Percentiles rank a stretch among this genome's conserved stretches.
phyloP scores from a whole-genome alignment of 352 stramenopile genomes.

The Phytophthora lateralis region DNA sequence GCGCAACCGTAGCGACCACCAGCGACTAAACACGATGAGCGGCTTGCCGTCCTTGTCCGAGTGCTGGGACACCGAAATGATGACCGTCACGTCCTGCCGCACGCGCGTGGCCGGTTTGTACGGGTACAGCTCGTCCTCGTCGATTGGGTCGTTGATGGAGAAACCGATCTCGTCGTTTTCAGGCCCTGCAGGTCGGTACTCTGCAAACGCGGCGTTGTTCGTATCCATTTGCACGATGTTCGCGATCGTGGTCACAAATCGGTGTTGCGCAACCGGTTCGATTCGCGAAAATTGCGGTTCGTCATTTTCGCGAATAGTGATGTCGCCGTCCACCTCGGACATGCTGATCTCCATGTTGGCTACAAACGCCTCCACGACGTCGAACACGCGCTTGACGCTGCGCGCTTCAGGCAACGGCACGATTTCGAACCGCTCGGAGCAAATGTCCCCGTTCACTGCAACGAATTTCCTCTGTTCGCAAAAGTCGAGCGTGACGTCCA shows the following conservation, averaged over 20 bases:
- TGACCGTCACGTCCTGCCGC: slow-evolving; percentile 39
- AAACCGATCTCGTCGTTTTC: slow-evolving; percentile 35
- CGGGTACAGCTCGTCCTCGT: slow-evolving; percentile 56
- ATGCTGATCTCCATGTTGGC: slow-evolving; percentile 49
- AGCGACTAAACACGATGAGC: slow-evolving; percentile 36
- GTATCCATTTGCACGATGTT: slow-evolving; percentile 39
- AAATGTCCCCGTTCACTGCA: slow-evolving; percentile 41
- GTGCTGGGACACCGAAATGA: slow-evolving; percentile 26
- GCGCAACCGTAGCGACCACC: slow-evolving; percentile 33
- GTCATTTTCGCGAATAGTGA: slow-evolving; percentile 50
- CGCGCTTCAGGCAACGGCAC: slow-evolving; percentile 26
- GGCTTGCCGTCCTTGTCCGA: slow-evolving; percentile 19
- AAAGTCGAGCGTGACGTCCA: slow-evolving; percentile 43
- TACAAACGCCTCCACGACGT: slow-evolving; percentile 40
- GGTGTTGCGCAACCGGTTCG: slow-evolving; percentile 26
- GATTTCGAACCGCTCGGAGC: slow-evolving; percentile 47
- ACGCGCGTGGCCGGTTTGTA: slow-evolving; percentile 38
- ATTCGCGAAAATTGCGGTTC: slow-evolving; percentile 16
- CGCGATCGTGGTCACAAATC: slow-evolving; percentile 33
- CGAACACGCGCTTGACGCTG: slow-evolving; percentile 40
- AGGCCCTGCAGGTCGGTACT: slow-evolving; percentile 21
- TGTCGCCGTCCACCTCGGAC: slow-evolving; percentile 41
- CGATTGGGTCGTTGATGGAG: slow-evolving; percentile 43
- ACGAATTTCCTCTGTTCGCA: slow-evolving; percentile 47
- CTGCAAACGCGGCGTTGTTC: slow-evolving; percentile 42